These are phyloP conservation scores for Thermomucor indicae-seudaticae DNA, from an alignment of 371 early-diverging fungal genomes.

Conservation along the genomic window DNA sequence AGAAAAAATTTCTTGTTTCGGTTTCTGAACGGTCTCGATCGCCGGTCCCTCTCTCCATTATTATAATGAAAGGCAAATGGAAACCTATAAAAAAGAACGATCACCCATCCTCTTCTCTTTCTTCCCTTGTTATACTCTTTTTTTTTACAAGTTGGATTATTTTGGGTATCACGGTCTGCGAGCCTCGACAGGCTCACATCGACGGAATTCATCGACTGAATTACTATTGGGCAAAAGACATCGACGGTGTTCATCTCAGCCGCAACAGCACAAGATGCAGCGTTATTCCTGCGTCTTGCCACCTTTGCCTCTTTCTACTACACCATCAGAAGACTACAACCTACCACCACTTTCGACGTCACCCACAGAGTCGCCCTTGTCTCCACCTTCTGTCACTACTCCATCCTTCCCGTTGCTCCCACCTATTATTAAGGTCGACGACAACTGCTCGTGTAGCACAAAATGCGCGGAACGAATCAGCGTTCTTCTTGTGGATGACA, in stretches of 20 bases:
- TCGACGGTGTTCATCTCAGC: conserved; percentile 3
- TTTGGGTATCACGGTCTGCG: conserved; percentile 12
- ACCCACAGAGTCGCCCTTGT: background rate
- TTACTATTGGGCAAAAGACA: background rate
- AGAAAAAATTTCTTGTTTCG: background rate
- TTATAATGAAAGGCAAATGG: no score
- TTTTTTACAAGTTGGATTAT: conserved; percentile 11
- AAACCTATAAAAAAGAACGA: no score
- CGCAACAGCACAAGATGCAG: background rate
- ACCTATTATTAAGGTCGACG: background rate
- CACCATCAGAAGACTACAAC: background rate
- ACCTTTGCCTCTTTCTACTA: conserved; percentile 3
- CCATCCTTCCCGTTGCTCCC: no score
- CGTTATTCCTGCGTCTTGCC: conserved; percentile 1
- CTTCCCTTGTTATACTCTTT: conserved; percentile 2
- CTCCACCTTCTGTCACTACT: background rate
- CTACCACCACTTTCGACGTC: conserved; percentile 1
- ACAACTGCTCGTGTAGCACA: conserved; percentile 1
- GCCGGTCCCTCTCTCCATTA: no score
- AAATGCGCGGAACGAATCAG: conserved; percentile 5
- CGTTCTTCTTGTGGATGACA: conserved; percentile 49
- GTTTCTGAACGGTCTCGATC: background rate
- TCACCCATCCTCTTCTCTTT: background rate
- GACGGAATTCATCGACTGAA: conserved; percentile 1
- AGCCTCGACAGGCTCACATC: conserved; percentile 16